Conservation (phyloP, 192 early-diverging fungal species). For the Haplosporangium gracile region DNA sequence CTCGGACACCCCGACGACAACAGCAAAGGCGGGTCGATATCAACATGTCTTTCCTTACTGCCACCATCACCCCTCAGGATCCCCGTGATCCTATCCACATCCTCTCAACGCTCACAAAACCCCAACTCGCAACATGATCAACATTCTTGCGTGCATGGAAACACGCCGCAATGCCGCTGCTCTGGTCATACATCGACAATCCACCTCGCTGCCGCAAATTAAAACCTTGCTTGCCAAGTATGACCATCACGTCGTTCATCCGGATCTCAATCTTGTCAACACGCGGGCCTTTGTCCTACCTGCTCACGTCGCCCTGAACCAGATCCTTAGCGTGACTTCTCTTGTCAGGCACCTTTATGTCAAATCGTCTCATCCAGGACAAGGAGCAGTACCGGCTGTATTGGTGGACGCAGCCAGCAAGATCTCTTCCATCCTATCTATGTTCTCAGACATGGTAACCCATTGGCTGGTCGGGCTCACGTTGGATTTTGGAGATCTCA, state of each 20-base stretch:
- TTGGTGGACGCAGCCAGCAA: not conserved
- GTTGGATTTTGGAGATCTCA: constrained; percentile 6
- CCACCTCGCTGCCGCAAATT: not conserved
- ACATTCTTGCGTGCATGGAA: constrained; percentile 17
- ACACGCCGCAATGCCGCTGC: not conserved
- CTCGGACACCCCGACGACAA: not conserved
- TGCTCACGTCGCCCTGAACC: constrained; percentile 8
- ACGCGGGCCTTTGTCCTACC: not conserved
- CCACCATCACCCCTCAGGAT: not conserved
- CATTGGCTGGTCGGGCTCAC: not conserved
- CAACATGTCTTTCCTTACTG: not conserved
- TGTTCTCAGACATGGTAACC: not conserved
- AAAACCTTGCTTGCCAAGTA: not conserved
- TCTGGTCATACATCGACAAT: constrained; percentile 1
- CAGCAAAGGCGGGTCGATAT: not conserved
- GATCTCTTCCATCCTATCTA: not conserved
- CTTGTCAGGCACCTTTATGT: constrained; percentile 6
- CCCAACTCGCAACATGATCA: not conserved
- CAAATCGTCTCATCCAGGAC: not conserved
- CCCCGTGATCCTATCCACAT: constrained; percentile 14
- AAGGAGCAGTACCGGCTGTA: not conserved
- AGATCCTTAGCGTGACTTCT: not conserved
- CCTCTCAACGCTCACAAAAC: constrained; percentile 7
- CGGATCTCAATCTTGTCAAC: constrained; percentile 12
- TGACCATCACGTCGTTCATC: constrained; percentile 11